A percentile compares a stretch with the other conserved stretches of the same genome.
Evolutionary conservation across 2,329 filamentous ascomycete genomes (phyloP).

Genomic region (Aspergillus thermomutatus): DNA sequence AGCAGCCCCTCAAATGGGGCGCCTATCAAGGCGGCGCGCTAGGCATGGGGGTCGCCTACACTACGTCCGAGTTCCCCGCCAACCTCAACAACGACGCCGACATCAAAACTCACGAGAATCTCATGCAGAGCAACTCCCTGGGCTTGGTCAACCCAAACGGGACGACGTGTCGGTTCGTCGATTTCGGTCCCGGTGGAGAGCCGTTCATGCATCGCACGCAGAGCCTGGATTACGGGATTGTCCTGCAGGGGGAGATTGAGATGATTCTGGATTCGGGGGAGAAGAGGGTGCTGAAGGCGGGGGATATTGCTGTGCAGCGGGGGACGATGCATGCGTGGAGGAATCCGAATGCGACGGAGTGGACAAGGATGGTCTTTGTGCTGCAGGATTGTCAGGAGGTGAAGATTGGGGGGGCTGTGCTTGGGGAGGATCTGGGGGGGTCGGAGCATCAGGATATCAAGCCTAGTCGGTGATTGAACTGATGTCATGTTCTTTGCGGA

Average conservation of each 20-base stretch:
- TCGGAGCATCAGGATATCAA: not conserved
- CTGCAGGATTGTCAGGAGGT: slow-evolving; percentile 27
- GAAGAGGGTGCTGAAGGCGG: slow-evolving; percentile 44
- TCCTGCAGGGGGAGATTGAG: slow-evolving; percentile 54
- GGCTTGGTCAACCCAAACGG: slow-evolving; percentile 40
- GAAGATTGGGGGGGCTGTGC: slow-evolving; percentile 14
- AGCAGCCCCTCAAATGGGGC: slow-evolving; percentile 26
- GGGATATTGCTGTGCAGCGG: slow-evolving; percentile 56
- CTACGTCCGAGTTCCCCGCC: slow-evolving; percentile 36
- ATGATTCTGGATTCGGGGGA: slow-evolving; percentile 53
- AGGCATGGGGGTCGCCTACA: slow-evolving; percentile 42
- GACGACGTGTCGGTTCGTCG: slow-evolving; percentile 47
- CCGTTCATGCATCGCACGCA: slow-evolving; percentile 53
- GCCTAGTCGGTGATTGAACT: not conserved
- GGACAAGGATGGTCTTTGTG: slow-evolving; percentile 46
- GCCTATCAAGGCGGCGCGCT: slow-evolving; percentile 27
- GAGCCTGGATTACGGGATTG: slow-evolving; percentile 54
- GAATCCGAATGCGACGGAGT: slow-evolving; percentile 47
- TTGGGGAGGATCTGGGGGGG: slow-evolving; percentile 25
- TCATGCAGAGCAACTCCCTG: slow-evolving; percentile 23
- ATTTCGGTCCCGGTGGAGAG: slow-evolving; percentile 45
- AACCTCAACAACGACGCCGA: slow-evolving; percentile 36
- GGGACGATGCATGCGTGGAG: slow-evolving; percentile 56
- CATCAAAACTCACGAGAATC: slow-evolving; percentile 28
- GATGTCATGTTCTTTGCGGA: not conserved